A percentile compares a stretch with the other conserved stretches of the same genome.
Evolutionary conservation across 495 filamentous ascomycete species (phyloP).

Genomic region (Penicillium desertorum): DNA sequence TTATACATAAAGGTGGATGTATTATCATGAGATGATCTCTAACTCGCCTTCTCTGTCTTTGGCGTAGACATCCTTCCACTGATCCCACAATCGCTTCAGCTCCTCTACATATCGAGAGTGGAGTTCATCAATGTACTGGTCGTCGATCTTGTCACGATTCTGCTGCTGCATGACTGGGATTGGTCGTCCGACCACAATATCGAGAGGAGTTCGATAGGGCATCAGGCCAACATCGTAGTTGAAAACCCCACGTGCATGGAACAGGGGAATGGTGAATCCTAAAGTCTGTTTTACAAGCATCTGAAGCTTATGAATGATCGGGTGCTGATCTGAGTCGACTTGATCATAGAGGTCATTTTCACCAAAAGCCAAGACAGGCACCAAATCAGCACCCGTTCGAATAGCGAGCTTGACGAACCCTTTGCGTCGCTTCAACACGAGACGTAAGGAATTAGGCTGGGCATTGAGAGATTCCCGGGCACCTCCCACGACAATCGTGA

Average conservation of each 20-base stretch:
- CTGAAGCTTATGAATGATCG: constrained; percentile 72
- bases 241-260: constrained; percentile 90
- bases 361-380: constrained; percentile 88
- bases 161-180: constrained; percentile 65
- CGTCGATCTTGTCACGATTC: constrained; percentile 55
- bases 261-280: constrained; percentile 90
- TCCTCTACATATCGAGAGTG: constrained; percentile 78
- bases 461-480: constrained; percentile 90
- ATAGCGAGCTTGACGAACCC: constrained; percentile 94
- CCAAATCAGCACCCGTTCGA: constrained; percentile 83
- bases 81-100: constrained; percentile 78
- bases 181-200: constrained; percentile 82
- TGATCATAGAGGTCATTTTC: constrained; percentile 97
- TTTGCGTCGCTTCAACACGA: constrained; percentile 79
- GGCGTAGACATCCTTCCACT: constrained; percentile 85
- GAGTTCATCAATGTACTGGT: constrained; percentile 73
- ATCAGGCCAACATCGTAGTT: constrained; percentile 96
- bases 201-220: constrained; percentile 85
- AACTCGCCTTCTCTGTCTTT: constrained; percentile 69
- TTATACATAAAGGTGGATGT: not conserved
- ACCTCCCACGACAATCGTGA: constrained; percentile 93
- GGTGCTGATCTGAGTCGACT: constrained; percentile 66
- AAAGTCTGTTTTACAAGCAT: constrained; percentile 75
- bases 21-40: constrained; percentile 66
- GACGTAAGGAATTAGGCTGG: constrained; percentile 65